These are phyloP conservation scores for Lecanicillium sp. DNA, from an alignment of 2,329 filamentous ascomycete species.

Conservation along the genomic window DNA sequence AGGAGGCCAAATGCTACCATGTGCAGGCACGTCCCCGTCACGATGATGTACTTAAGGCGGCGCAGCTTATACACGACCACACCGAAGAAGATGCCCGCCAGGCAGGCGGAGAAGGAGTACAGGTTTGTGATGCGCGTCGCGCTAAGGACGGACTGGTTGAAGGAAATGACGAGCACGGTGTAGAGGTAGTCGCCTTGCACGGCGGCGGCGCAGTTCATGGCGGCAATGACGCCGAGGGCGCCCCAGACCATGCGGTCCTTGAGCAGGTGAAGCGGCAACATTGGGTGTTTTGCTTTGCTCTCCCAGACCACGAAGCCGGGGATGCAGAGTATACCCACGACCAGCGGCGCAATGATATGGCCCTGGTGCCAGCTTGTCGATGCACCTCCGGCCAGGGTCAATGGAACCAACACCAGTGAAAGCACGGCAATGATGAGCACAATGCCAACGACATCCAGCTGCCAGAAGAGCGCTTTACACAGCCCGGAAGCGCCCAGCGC, in stretches of 20 bases:
- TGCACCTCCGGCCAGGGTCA: conserved; percentile 36
- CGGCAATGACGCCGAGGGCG: conserved; percentile 48
- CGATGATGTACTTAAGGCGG: conserved; percentile 54
- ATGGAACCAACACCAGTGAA: conserved; percentile 34
- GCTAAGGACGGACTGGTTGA: conserved; percentile 46
- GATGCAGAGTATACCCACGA: conserved; percentile 36
- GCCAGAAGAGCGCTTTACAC: conserved; percentile 30
- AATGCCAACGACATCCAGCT: conserved; percentile 36
- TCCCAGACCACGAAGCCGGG: conserved; percentile 45
- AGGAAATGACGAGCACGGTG: conserved; percentile 53
- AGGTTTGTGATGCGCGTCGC: conserved; percentile 54
- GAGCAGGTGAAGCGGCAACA: conserved; percentile 53
- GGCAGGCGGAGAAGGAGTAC: conserved; percentile 49
- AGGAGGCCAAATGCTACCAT: conserved; percentile 57
- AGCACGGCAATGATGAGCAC: conserved; percentile 39
- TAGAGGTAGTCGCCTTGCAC: conserved; percentile 58
- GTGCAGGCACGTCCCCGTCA: conserved; percentile 51
- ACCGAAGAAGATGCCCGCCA: conserved; percentile 50
- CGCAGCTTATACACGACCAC: conserved; percentile 48
- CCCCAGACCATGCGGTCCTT: conserved; percentile 59
- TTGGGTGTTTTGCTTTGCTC: conserved; percentile 38
- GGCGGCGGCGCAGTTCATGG: conserved; percentile 53
- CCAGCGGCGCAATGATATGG: conserved; percentile 34
- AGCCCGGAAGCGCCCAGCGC: conserved; percentile 20
- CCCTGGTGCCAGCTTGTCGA: conserved; percentile 27